Evolutionary conservation across 2,329 filamentous ascomycete genomes (phyloP), one percentile per base, ranked within the genome.

Genomic region (Anisogramma anomala): DNA sequence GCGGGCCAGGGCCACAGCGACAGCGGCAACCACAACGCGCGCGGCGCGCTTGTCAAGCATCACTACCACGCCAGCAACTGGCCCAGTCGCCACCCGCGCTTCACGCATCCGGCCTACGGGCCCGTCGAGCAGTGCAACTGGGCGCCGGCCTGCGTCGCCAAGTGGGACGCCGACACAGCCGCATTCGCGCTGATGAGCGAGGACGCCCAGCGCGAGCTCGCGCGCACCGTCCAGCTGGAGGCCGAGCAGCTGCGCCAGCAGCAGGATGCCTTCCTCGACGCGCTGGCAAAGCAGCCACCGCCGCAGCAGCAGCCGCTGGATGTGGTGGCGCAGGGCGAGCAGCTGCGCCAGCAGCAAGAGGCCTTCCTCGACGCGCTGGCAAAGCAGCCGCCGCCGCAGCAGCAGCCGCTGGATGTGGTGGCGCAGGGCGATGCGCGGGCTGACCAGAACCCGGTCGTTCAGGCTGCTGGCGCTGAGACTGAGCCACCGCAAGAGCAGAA

Each of bases 31-130:
- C 80, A 84, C 57, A 70, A 79, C 38, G 68, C 78, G 1, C 67
- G 77, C 37, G 69, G 69, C 15, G 80, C 81, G 2, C 64, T 84
- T 1, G 79, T 84, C 18, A 81, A 78, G 57, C 81, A 85, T 54
- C 79, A 84, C 57, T 85, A 83, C 52, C 81, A 84, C 56, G 81
- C 81, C 1, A 84, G 79, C 1, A 72, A 75, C 45, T 84, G 81
- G 81, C 81, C 79, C 2, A 72, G 69, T 39, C 65, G 66, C 3
- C 80, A 84, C 53, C 78, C 75, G 1, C 67, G 80, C 22, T 81
- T 71, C 60, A 77, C 66, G 34, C 80, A 84, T 54, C 78, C 79
- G 1, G 72, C 77, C 39, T 82, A 78, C 52, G 79, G 77, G 5
- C 76, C 82, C 56, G 79, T 84, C 0, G 80, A 84, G 55, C 65